Evolutionary conservation across 2,329 filamentous ascomycete species (phyloP).

Genomic region (Beauveria caledonica): DNA sequence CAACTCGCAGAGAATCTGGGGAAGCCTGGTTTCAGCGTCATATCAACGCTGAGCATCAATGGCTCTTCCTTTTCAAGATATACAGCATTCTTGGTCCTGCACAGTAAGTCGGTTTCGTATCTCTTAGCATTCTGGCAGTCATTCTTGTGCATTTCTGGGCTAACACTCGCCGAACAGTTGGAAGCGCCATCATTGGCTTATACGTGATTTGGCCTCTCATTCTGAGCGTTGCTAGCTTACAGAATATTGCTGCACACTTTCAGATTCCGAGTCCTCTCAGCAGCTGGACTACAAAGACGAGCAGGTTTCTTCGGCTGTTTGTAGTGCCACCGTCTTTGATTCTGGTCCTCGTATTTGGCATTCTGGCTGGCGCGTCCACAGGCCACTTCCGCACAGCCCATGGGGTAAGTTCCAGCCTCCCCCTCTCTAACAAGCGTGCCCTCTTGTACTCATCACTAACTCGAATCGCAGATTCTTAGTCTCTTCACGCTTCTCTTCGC

Average conservation of each 20-base stretch:
- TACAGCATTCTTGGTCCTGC: neutral
- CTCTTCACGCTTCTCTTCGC: constrained; percentile 20
- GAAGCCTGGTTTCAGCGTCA: constrained; percentile 2
- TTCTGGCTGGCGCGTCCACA: constrained; percentile 16
- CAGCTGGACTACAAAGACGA: constrained; percentile 16
- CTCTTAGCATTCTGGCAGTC: neutral
- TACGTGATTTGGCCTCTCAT: constrained; percentile 21
- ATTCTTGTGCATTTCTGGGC: neutral
- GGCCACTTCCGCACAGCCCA: constrained; percentile 23
- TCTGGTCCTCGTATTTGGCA: constrained; percentile 21
- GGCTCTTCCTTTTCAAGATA: neutral
- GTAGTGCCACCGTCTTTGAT: constrained; percentile 20
- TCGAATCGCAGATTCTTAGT: constrained; percentile 19
- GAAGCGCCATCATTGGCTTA: constrained; percentile 18
- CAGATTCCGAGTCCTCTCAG: constrained; percentile 17
- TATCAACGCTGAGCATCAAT: constrained; percentile 3
- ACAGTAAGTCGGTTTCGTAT: neutral
- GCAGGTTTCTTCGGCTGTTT: constrained; percentile 20
- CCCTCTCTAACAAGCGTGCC: accelerated
- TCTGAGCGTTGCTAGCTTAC: constrained; percentile 20
- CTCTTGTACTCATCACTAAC: neutral
- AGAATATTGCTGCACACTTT: constrained; percentile 20
- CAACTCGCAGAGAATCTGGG: constrained; percentile 16
- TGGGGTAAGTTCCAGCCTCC: constrained; percentile 18
- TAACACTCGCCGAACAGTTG: constrained; percentile 5